Conservation (phyloP, 2,329 filamentous ascomycete species). For the Lomentospora prolificans region DNA sequence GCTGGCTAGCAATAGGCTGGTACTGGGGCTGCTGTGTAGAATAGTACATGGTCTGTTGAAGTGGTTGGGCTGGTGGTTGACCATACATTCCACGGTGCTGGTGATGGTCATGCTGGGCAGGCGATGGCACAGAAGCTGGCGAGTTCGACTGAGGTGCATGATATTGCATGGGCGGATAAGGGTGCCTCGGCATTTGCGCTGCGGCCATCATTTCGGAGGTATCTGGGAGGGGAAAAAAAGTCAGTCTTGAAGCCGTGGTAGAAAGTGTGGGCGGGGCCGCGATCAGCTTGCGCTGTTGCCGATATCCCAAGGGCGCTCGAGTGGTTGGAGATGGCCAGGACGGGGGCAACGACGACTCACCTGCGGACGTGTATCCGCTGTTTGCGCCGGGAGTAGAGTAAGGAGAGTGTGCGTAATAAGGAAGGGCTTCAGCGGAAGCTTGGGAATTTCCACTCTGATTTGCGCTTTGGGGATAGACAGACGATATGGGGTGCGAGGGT, state of each 20-base stretch:
- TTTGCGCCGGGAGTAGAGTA: constrained; percentile 76
- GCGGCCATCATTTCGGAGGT: constrained; percentile 60
- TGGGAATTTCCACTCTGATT: constrained; percentile 52
- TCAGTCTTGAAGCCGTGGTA: no score
- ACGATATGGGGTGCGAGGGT: constrained; percentile 51
- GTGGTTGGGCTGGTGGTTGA: constrained; percentile 67
- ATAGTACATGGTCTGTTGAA: constrained; percentile 75
- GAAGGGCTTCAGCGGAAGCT: constrained; percentile 52
- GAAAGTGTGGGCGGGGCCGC: no score
- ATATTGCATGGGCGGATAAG: constrained; percentile 82
- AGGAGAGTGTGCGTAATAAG: constrained; percentile 69
- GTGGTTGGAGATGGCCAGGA: constrained; percentile 11
- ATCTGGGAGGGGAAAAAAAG: no score
- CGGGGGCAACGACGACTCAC: constrained; percentile 41
- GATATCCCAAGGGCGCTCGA: no score
- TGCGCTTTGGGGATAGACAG: constrained; percentile 53
- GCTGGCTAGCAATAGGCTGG: constrained; percentile 56
- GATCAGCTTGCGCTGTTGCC: background rate
- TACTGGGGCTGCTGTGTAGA: constrained; percentile 49
- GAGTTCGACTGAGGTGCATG: constrained; percentile 94
- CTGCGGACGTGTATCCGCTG: constrained; percentile 78
- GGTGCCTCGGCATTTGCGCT: constrained; percentile 59
- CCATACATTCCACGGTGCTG: constrained; percentile 82
- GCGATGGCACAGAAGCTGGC: constrained; percentile 83
- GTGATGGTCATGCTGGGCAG: constrained; percentile 84